Evolutionary conservation across 306 rosid species (phyloP).

Genomic region (Dalbergia cultrata): DNA sequence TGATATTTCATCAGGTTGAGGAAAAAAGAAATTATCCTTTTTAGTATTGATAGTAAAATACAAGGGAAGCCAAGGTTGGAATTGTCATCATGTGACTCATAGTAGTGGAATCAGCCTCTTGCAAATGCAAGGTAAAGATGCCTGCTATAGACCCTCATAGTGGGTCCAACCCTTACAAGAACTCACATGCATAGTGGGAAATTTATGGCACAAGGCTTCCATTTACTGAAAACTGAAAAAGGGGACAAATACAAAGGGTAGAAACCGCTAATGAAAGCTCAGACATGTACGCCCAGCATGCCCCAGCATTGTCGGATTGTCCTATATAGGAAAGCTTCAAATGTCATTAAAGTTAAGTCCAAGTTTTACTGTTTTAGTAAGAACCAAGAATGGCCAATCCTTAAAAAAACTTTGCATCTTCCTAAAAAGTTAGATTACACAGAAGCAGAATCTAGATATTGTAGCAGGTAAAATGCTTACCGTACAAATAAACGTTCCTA

Average conservation of each 20-base stretch:
- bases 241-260: not conserved
- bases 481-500: too few species aligned
- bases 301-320: not conserved
- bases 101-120: not conserved
- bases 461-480: too few species aligned
- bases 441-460: not conserved
- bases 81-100: too few species aligned
- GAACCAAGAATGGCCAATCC: not conserved
- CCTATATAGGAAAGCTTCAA: conserved; percentile 9
- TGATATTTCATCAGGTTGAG: not conserved
- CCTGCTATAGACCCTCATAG: not conserved
- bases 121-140: too few species aligned
- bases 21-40: too few species aligned
- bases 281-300: not conserved
- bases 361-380: not conserved
- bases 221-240: not conserved
- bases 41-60: not conserved
- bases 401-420: not conserved
- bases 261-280: not conserved
- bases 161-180: not conserved
- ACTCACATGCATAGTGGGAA: not conserved
- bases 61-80: not conserved
- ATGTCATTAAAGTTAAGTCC: not conserved
- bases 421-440: not conserved
- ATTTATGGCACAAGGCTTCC: not conserved